phyloP scores from a whole-genome alignment of 371 early-diverging fungal species.

The Synchytrium microbalum region DNA sequence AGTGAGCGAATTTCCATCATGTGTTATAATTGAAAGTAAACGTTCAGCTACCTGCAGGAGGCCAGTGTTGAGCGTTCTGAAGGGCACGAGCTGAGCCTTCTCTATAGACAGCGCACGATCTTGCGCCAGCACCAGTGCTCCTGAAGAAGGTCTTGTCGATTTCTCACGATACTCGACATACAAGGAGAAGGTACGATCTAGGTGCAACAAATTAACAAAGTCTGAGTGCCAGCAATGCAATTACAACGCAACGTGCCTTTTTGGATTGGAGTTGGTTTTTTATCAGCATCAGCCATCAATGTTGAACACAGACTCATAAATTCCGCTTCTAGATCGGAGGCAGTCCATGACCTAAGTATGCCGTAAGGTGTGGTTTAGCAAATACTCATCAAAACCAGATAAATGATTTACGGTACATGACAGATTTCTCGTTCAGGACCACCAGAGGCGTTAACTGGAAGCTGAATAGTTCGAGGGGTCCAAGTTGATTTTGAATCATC shows the following conservation, averaged over 20 bases:
- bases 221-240: too few species aligned
- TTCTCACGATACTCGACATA: background rate
- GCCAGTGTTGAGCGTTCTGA: background rate
- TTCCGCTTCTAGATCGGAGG: background rate
- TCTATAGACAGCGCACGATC: background rate
- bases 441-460: background rate
- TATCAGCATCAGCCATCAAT: background rate
- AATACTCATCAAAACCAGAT: too few species aligned
- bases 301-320: background rate
- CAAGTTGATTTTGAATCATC: too few species aligned
- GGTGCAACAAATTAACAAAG: too few species aligned
- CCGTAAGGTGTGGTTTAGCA: too few species aligned
- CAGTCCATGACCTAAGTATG: background rate
- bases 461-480: background rate
- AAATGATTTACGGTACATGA: too few species aligned
- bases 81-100: background rate
- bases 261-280: too few species aligned
- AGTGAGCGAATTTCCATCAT: too few species aligned
- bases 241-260: too few species aligned
- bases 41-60: too few species aligned
- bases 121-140: background rate
- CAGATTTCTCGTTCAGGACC: too few species aligned
- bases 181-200: background rate
- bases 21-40: too few species aligned
- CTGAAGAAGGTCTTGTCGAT: background rate